phyloP scores from a whole-genome alignment of 2,329 filamentous ascomycete genomes.

The Monilinia fructigena region DNA sequence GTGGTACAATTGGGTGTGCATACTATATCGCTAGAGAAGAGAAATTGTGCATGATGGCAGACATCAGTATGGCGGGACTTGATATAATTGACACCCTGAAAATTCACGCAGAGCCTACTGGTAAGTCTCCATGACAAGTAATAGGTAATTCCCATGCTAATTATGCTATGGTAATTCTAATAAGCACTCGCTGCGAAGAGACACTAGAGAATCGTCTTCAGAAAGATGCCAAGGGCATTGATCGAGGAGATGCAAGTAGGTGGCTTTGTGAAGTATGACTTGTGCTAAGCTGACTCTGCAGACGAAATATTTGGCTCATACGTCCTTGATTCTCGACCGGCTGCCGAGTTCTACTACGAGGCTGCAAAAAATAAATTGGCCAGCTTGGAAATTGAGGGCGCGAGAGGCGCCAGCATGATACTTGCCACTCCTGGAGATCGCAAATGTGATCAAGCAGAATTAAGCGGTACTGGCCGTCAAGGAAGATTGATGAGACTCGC shows the following conservation, averaged over 20 bases:
- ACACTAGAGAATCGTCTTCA: constrained; percentile 37
- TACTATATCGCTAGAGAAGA: constrained; percentile 74
- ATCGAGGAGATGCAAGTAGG: constrained; percentile 34
- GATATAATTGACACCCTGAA: constrained; percentile 65
- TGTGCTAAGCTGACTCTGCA: constrained; percentile 28
- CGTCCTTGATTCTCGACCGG: constrained; percentile 64
- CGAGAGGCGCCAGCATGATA: constrained; percentile 52
- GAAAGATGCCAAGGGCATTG: constrained; percentile 36
- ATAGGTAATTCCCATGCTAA: background rate
- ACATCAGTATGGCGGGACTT: constrained; percentile 66
- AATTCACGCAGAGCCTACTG: constrained; percentile 53
- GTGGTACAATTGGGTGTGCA: constrained; percentile 74
- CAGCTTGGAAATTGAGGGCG: constrained; percentile 49
- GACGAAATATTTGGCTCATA: constrained; percentile 45
- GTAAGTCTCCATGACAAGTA: background rate
- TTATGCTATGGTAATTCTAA: constrained; percentile 45
- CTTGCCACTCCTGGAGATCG: constrained; percentile 57
- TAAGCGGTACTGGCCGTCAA: constrained; percentile 53
- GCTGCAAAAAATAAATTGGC: constrained; percentile 65
- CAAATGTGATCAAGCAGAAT: constrained; percentile 39
- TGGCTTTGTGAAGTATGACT: background rate
- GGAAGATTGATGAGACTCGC: constrained; percentile 67
- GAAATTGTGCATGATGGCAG: constrained; percentile 72
- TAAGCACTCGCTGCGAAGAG: constrained; percentile 42
- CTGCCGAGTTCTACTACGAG: constrained; percentile 70